Conservation (phyloP, 2,329 filamentous ascomycete genomes). For the Emergomyces orientalis region DNA sequence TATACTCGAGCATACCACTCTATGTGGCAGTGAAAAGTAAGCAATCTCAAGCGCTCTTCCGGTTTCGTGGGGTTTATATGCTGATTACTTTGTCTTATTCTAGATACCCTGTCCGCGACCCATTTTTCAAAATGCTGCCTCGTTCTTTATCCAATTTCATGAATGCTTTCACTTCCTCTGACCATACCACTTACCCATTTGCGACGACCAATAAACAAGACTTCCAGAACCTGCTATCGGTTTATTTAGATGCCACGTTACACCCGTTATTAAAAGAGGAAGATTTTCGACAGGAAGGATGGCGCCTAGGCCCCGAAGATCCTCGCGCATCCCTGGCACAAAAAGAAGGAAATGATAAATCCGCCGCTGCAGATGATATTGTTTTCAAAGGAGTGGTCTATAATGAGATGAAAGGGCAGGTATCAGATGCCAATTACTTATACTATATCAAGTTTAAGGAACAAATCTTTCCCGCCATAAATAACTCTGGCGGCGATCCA, state of each 20-base stretch:
- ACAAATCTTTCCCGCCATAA: constrained; percentile 83
- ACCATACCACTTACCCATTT: constrained; percentile 96
- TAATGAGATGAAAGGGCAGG: constrained; percentile 99
- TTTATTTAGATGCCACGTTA: constrained; percentile 91
- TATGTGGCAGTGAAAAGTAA: constrained; percentile 90
- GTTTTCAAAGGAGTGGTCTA: constrained; percentile 98
- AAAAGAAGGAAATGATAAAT: constrained; percentile 26
- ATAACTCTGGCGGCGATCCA: constrained; percentile 95
- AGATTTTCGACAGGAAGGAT: constrained; percentile 94
- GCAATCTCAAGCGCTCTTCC: constrained; percentile 15
- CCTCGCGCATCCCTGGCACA: constrained; percentile 49
- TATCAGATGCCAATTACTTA: constrained; percentile 92
- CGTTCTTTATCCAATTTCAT: constrained; percentile 98
- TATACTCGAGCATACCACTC: constrained; percentile 92
- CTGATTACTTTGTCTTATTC: constrained; percentile 15
- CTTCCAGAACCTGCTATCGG: constrained; percentile 90
- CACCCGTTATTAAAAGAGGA: constrained; percentile 80
- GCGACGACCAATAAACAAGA: constrained; percentile 93
- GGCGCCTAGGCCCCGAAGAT: constrained; percentile 91
- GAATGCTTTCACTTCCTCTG: constrained; percentile 95
- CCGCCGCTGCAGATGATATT: constrained; percentile 28
- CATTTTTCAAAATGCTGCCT: constrained; percentile 99
- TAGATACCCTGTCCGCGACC: constrained; percentile 93
- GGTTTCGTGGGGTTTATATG: not conserved
- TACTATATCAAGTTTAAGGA: constrained; percentile 96